Evolutionary conservation across 306 rosid genomes (phyloP).

Genomic region (Biancaea sappan): DNA sequence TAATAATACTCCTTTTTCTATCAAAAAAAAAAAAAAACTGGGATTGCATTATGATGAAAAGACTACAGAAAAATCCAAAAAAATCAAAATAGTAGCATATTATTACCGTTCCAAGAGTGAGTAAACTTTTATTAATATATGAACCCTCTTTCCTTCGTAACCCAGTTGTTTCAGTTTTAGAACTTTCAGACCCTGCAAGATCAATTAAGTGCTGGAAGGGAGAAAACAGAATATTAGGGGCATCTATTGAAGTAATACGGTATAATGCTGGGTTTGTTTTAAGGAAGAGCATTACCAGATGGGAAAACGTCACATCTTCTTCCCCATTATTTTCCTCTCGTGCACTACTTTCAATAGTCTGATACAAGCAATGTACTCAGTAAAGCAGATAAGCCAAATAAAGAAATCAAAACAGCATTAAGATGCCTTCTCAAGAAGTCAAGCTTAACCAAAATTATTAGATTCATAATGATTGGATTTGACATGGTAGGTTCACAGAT

Average conservation of each 20-base stretch:
- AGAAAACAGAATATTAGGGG: not conserved
- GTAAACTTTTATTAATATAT: conserved; percentile 85
- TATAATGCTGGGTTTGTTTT: conserved; percentile 2
- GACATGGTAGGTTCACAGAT: conserved; percentile 6
- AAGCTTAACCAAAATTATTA: conserved; percentile 14
- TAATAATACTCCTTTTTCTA: too few species aligned
- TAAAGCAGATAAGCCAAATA: conserved; percentile 7
- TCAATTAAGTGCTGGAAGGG: conserved; percentile 83
- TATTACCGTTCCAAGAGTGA: conserved; percentile 89
- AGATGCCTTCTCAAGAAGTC: not conserved
- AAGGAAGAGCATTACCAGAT: conserved; percentile 54
- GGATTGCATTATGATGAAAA: conserved; percentile 9
- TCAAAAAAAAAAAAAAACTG: too few species aligned
- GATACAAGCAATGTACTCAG: conserved; percentile 30
- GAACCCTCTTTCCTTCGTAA: conserved; percentile 90
- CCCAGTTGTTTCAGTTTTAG: conserved; percentile 89
- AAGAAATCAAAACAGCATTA: conserved; percentile 9
- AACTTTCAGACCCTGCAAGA: conserved; percentile 96
- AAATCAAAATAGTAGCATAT: conserved; percentile 15
- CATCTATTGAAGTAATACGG: conserved; percentile 6
- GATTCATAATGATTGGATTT: not conserved
- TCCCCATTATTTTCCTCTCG: conserved; percentile 66
- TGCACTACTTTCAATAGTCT: conserved; percentile 87
- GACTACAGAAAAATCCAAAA: conserved; percentile 3
- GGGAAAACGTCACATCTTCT: conserved; percentile 84